Evolutionary conservation across 1,139 yeast species (phyloP).

Genomic region (Pichia sp.): DNA sequence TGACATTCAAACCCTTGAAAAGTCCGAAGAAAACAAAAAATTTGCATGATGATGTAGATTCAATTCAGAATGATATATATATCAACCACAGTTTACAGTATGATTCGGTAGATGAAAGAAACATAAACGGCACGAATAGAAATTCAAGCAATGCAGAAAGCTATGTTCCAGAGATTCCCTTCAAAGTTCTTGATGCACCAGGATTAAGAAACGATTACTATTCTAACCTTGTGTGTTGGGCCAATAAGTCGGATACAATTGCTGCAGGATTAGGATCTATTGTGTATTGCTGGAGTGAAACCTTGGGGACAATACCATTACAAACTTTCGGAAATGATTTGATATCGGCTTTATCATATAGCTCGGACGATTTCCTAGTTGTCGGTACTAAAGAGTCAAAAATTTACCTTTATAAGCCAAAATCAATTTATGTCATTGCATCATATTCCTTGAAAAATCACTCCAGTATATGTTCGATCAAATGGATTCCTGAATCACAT

Average conservation of each 20-base stretch:
- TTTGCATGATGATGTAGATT: constrained; percentile 15
- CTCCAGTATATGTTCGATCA: constrained; percentile 52
- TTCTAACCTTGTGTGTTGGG: constrained; percentile 76
- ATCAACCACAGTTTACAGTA: constrained; percentile 14
- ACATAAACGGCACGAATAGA: background rate
- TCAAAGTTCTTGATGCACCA: constrained; percentile 65
- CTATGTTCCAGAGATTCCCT: constrained; percentile 36
- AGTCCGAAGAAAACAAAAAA: constrained; percentile 16
- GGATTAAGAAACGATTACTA: constrained; percentile 76
- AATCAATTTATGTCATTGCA: constrained; percentile 21
- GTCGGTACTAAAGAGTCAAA: constrained; percentile 58
- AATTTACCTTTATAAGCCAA: constrained; percentile 38
- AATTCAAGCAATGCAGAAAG: background rate
- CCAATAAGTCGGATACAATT: constrained; percentile 45
- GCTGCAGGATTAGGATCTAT: constrained; percentile 66
- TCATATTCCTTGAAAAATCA: constrained; percentile 26
- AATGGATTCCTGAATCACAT: constrained; percentile 52
- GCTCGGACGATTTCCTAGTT: constrained; percentile 44
- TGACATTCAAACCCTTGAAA: constrained; percentile 33
- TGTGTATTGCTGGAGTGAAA: constrained; percentile 65
- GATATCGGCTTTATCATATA: constrained; percentile 58
- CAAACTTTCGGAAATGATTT: constrained; percentile 35
- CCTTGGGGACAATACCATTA: constrained; percentile 41
- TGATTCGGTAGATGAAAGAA: background rate
- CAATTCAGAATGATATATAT: constrained; percentile 14